Evolutionary conservation across 1,139 yeast genomes (phyloP).

Genomic region (Candida sp.): DNA sequence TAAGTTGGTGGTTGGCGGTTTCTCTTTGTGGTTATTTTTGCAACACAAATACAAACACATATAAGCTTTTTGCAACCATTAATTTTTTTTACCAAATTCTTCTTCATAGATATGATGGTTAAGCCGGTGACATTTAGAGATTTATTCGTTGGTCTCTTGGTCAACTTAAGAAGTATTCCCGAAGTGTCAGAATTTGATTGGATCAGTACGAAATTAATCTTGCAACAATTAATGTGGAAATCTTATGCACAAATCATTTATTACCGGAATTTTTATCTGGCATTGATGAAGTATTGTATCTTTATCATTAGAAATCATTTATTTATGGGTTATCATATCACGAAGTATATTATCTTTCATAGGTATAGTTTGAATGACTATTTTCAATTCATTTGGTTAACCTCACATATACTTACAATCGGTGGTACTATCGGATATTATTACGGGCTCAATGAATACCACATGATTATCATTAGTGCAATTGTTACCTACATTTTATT

Average conservation of each 20-base stretch:
- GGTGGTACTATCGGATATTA: constrained; percentile 6
- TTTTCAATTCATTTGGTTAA: constrained; percentile 16
- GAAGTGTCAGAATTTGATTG: constrained; percentile 2
- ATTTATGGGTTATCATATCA: background rate
- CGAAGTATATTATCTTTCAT: background rate
- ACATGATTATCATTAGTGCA: constrained; percentile 7
- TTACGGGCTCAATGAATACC: constrained; percentile 6
- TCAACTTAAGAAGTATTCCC: background rate
- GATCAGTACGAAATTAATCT: background rate
- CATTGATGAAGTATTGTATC: background rate
- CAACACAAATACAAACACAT: background rate
- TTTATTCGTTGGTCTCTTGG: background rate
- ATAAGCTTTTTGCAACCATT: background rate
- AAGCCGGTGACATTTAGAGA: constrained; percentile 1
- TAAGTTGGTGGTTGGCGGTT: too few species aligned
- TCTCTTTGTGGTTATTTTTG: background rate
- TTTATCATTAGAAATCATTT: background rate
- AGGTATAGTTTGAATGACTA: background rate
- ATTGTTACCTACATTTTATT: constrained; percentile 18
- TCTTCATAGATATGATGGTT: background rate
- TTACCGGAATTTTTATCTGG: background rate
- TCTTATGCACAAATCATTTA: background rate
- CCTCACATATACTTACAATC: constrained; percentile 16
- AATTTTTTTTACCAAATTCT: background rate
- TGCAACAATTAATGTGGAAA: background rate